Evolutionary conservation across 331 rosid species (phyloP).

Genomic region (Phaseolus coccineus): DNA sequence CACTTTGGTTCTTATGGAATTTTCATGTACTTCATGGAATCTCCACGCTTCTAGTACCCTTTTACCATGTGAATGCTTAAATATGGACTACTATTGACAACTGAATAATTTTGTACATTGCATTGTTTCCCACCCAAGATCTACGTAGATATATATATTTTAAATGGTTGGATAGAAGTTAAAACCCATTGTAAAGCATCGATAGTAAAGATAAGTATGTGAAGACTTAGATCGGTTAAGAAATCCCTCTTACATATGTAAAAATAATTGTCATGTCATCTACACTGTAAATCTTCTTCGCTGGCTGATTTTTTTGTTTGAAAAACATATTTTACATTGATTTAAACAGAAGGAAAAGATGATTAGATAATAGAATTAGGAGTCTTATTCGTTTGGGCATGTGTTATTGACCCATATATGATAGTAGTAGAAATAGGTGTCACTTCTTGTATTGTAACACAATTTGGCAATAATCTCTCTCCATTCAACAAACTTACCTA

Average conservation of each 20-base stretch:
- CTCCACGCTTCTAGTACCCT: background rate
- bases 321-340: background rate
- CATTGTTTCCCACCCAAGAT: background rate
- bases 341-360: background rate
- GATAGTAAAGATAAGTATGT: background rate
- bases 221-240: background rate
- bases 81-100: background rate
- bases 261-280: background rate
- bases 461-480: background rate
- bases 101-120: background rate
- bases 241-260: background rate
- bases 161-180: background rate
- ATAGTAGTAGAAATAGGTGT: slow-evolving; percentile 5
- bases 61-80: background rate
- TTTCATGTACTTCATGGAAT: background rate
- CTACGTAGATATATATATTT: background rate
- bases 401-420: background rate
- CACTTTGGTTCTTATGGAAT: background rate
- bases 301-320: background rate
- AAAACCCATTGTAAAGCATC: background rate
- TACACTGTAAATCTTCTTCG: background rate
- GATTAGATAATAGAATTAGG: background rate
- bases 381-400: background rate
- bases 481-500: background rate
- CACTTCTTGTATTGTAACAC: background rate